Evolutionary conservation across 768 basidiomycete genomes (phyloP), one percentile per base, ranked within the genome.

Genomic region (Peribolospora baueri): DNA sequence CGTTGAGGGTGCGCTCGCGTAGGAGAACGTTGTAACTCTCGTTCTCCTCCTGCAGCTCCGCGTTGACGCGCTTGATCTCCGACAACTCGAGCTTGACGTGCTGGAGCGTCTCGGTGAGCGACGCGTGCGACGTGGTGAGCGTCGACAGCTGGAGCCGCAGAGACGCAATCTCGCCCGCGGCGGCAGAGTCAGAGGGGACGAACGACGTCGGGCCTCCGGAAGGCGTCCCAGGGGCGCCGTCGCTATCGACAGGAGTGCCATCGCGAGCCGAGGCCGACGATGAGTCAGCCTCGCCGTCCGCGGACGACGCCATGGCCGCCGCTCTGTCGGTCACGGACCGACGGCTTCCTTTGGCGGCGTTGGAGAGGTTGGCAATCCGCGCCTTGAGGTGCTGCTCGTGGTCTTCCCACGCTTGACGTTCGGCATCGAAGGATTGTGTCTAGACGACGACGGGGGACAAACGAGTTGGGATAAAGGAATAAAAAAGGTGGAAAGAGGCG

Each of bases 21-120:
- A 97, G 70, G 45, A 98, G 74, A 58, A 90, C 84, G 75, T 91
- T 86, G 70, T 87, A 98, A 51, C 84, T 84, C 68, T 93, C 88
- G 66, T 95, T 98, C 62, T 97, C 90, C 67, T 97, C 88, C 68
- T 64, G 59, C 9, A 70, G 67, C 59, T 81, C 78, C 59, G 80
- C 75, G 65, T 93, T 93, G 58, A 88, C 81, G 54, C 82, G 72
- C 68, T 87, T 84, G 53, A 95, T 68, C 63, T 95, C 90, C 42
- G 80, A 72, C 8, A 93, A 73, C 63, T 95, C 87, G 3, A 77
- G 75, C 66, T 84, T 82, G 46, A 90, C 71, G 42, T 87, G 76
- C n/a, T 81, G 73, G 7, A 90, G 71, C 39, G 86, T 88, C 56
- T 77, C 82, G 62, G 88, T 79, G 14, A 93, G 68, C 5, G 84